These are phyloP conservation scores for Jacaranda mimosifolia DNA, from an alignment of 257 asterid genomes.

Conservation along the genomic window DNA sequence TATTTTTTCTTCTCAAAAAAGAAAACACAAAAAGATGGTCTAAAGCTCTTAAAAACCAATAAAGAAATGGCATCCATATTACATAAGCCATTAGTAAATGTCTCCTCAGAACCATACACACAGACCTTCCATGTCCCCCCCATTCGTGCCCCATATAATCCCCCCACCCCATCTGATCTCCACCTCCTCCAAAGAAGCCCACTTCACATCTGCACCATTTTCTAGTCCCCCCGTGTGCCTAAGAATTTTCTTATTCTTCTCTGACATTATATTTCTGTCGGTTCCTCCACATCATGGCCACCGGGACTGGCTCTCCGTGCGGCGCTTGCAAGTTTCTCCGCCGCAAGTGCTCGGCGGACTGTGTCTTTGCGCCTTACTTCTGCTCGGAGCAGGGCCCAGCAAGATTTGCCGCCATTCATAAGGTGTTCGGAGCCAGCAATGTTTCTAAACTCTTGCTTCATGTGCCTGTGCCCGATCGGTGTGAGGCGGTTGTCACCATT, in stretches of 20 bases:
- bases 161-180: constrained; percentile 9
- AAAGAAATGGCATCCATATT: constrained; percentile 37
- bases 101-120: constrained; percentile 75
- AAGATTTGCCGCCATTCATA: constrained; percentile 87
- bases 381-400: constrained; percentile 93
- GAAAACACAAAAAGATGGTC: neutral
- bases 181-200: constrained; percentile 31
- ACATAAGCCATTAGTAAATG: constrained; percentile 77
- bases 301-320: constrained; percentile 81
- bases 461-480: constrained; percentile 71
- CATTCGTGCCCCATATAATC: constrained; percentile 44
- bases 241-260: neutral
- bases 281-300: constrained; percentile 41
- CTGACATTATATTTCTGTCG: neutral
- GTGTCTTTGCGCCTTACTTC: constrained; percentile 85
- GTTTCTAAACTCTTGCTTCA: constrained; percentile 78
- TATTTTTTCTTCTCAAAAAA: constrained; percentile 28
- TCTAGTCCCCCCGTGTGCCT: constrained; percentile 74
- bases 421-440: constrained; percentile 96
- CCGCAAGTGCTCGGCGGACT: constrained; percentile 79
- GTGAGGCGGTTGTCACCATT: constrained; percentile 86
- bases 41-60: neutral
- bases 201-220: constrained; percentile 50
- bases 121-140: constrained; percentile 70
- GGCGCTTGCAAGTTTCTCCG: constrained; percentile 97